These are phyloP conservation scores for Tolypocladium capitatum DNA, from an alignment of 2,329 filamentous ascomycete genomes.

Conservation along the genomic window DNA sequence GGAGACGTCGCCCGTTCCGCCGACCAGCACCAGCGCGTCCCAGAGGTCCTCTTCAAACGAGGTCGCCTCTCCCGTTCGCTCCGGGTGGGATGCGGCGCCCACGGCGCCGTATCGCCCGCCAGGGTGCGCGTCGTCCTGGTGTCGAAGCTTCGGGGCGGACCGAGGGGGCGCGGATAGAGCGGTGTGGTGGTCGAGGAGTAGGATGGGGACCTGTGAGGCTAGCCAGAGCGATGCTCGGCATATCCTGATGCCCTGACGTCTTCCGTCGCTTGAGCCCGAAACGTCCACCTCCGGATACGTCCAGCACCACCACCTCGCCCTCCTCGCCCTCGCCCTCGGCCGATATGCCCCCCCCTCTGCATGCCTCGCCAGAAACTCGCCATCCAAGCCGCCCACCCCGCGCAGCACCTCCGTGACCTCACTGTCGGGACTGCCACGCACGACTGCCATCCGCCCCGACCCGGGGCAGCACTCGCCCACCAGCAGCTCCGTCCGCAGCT, in stretches of 20 bases:
- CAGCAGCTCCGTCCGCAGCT: constrained; percentile 6
- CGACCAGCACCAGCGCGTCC: neutral
- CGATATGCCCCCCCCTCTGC: neutral
- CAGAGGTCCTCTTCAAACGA: constrained; percentile 1
- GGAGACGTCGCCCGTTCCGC: neutral
- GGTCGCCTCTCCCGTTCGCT: neutral
- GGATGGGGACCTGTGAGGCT: neutral
- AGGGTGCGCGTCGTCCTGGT: neutral
- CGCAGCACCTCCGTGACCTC: neutral
- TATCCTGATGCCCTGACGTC: neutral
- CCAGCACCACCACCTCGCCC: neutral
- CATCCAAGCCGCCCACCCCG: neutral
- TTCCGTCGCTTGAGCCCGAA: neutral
- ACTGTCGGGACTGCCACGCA: neutral
- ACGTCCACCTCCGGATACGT: neutral
- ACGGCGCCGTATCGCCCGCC: neutral
- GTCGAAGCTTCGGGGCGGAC: neutral
- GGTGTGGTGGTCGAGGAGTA: neutral
- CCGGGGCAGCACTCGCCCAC: neutral
- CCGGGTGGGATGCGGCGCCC: neutral
- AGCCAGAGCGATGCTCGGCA: neutral
- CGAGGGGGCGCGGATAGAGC: neutral
- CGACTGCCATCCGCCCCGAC: neutral
- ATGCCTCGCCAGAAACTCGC: neutral
- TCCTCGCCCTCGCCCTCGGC: constrained; percentile 1